phyloP scores from a whole-genome alignment of 2,329 filamentous ascomycete genomes.

The Xylariaceae sp. region DNA sequence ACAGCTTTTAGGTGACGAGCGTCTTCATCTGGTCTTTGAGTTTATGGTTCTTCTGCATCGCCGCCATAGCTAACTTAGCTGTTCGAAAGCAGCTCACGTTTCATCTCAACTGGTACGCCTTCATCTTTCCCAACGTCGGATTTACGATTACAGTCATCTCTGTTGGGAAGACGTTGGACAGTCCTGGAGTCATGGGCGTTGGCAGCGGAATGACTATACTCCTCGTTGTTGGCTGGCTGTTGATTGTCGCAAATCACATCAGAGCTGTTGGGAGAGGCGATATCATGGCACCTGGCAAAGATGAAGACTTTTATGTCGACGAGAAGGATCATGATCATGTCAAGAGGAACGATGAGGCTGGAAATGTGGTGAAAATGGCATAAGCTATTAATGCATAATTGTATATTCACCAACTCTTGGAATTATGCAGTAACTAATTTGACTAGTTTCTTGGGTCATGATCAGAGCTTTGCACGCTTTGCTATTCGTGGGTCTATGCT shows the following conservation, averaged over 20 bases:
- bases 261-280: constrained; percentile 49
- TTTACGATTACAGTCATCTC: constrained; percentile 59
- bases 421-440: no score
- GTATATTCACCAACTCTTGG: no score
- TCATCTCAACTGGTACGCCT: constrained; percentile 58
- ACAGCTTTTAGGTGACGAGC: constrained; percentile 29
- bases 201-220: constrained; percentile 54
- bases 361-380: no score
- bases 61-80: constrained; percentile 28
- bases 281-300: constrained; percentile 58
- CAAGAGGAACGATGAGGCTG: constrained; percentile 14
- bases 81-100: constrained; percentile 33
- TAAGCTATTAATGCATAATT: no score
- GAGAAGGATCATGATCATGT: constrained; percentile 22
- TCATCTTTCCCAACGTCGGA: constrained; percentile 65
- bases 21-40: constrained; percentile 48
- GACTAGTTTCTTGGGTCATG: no score
- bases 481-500: no score
- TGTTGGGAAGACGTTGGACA: constrained; percentile 52
- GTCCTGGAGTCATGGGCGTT: constrained; percentile 50
- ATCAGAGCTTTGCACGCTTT: no score
- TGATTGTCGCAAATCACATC: constrained; percentile 48
- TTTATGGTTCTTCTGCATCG: constrained; percentile 48
- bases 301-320: constrained; percentile 46
- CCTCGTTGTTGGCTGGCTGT: constrained; percentile 54